Evolutionary conservation across 2,329 filamentous ascomycete species (phyloP), one percentile per base, ranked within the genome.

Genomic region (Xylariaceae sp.): DNA sequence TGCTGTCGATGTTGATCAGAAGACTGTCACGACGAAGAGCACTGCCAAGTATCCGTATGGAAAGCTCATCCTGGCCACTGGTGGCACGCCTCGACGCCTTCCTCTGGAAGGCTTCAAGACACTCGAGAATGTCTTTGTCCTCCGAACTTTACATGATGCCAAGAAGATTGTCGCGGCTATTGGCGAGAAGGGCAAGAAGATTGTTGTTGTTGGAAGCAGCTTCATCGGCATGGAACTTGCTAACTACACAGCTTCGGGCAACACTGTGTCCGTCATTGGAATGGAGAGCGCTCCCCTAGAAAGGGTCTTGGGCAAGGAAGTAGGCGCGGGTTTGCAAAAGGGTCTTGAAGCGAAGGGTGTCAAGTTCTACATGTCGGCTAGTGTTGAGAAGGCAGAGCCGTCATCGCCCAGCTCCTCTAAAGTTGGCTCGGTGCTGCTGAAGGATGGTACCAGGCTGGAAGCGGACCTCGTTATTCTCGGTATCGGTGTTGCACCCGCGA

Each of bases 211-310:
- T 56, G 94, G 94, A 47, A 93, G 89, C 60, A 96, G 91, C 0
- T 99, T 99, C 75, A 99, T 99, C 70, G 94, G 94, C 47, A 95
- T 99, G 89, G 94, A 99, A 75, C 84, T 95, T n/a, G 93, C 89
- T 62, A 94, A 92, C 64, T 88, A 95, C 0, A 87, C 88, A 0
- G 76, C 83, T 50, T 88, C 88, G 68, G 88, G 88, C 68, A 96
- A 99, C 73, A 77, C 87, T 7, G 92, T 99, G 13, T 88, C 88
- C 6, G 85, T 97, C 47, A 80, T 99, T 18, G 94, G 94, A 44
- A 93, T 92, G 88, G 92, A 96, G 71, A 85, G 84, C 60, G 85
- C 85, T 10, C 93, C 94, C 0, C 82, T 97, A 64, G 90, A 96
- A 73, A 85, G 89, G 17, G 85, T 99, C 3, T 88, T 99, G 73